Percentiles rank a stretch among this genome's conserved stretches.
phyloP scores from a whole-genome alignment of 495 filamentous ascomycete genomes.

The Hypomontagnella monticulosa region DNA sequence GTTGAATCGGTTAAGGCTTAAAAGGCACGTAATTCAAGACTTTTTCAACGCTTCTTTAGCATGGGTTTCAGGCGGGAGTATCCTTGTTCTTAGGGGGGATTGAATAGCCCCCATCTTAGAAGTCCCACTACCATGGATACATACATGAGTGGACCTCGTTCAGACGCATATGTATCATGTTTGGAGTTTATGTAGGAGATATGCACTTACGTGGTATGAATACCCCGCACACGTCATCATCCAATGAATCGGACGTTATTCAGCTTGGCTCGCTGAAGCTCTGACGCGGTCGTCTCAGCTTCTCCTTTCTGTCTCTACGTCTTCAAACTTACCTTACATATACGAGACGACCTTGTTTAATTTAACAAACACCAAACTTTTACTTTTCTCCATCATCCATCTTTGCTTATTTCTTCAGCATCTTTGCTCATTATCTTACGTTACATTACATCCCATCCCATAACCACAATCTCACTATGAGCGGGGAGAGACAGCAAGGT shows the following conservation, averaged over 20 bases:
- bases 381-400: not conserved
- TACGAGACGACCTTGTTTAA: too few species aligned
- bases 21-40: too few species aligned
- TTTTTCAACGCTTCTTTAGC: too few species aligned
- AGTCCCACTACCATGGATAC: too few species aligned
- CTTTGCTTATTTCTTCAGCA: not conserved
- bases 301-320: not conserved
- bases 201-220: not conserved
- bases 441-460: not conserved
- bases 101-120: too few species aligned
- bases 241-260: slow-evolving; percentile 23
- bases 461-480: slow-evolving; percentile 14
- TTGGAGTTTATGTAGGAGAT: too few species aligned
- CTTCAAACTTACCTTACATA: not conserved
- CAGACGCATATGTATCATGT: too few species aligned
- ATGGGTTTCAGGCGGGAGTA: too few species aligned
- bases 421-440: not conserved
- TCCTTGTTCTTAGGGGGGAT: too few species aligned
- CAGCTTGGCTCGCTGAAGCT: slow-evolving; percentile 17
- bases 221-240: slow-evolving; percentile 42
- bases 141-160: too few species aligned
- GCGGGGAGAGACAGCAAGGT: slow-evolving; percentile 40
- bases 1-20: too few species aligned
- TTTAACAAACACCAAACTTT: not conserved
- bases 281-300: slow-evolving; percentile 33